These are phyloP conservation scores for Sechiopsis laciniata DNA, from an alignment of 306 rosid species.

Conservation along the genomic window DNA sequence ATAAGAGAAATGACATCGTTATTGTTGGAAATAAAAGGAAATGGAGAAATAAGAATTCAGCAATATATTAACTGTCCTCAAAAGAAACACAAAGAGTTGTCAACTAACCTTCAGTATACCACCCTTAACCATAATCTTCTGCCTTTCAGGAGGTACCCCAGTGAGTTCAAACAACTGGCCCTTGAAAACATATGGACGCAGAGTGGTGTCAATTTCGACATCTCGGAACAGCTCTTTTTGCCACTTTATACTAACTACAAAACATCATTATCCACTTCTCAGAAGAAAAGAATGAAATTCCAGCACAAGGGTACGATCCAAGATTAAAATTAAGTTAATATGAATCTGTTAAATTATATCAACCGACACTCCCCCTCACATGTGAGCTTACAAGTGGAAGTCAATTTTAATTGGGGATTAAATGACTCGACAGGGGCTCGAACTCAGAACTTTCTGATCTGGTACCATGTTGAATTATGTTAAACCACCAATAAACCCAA, in stretches of 20 bases:
- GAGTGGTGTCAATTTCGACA: constrained; percentile 83
- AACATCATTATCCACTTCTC: constrained; percentile 12
- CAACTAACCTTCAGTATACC: constrained; percentile 77
- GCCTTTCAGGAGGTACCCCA: constrained; percentile 95
- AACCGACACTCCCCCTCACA: too few relatives aligned
- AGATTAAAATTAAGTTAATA: neutral
- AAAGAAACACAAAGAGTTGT: neutral
- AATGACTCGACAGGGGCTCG: too few relatives aligned
- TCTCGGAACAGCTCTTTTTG: constrained; percentile 70
- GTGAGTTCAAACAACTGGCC: constrained; percentile 89
- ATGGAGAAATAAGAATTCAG: neutral
- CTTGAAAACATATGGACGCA: constrained; percentile 84
- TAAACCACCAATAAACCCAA: too few relatives aligned
- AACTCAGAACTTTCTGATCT: too few relatives aligned
- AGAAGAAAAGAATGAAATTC: neutral
- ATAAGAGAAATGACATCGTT: neutral
- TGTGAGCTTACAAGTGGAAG: too few relatives aligned
- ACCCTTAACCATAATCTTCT: constrained; percentile 97
- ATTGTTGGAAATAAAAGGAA: neutral
- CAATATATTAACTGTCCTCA: neutral
- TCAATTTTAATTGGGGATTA: too few relatives aligned
- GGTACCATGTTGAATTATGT: too few relatives aligned
- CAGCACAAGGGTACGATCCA: neutral
- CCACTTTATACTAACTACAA: constrained; percentile 84
- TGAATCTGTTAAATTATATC: neutral